Evolutionary conservation across 1,139 yeast genomes (phyloP).

Genomic region (Meyerozyma athensensis): DNA sequence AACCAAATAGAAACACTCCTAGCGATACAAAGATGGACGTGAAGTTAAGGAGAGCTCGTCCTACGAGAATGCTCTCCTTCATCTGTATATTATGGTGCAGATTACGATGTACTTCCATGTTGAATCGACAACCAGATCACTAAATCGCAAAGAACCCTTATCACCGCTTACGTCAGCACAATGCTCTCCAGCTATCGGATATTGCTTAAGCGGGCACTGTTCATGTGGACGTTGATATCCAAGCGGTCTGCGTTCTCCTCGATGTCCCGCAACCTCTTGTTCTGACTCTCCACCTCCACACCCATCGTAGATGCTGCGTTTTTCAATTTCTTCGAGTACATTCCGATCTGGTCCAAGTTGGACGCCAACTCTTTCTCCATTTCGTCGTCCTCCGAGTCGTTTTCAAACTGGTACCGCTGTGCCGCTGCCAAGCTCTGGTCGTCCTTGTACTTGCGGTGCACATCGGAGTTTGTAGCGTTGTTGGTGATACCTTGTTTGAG

Average conservation of each 20-base stretch:
- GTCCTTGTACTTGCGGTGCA: constrained; percentile 46
- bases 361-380: constrained; percentile 53
- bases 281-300: constrained; percentile 48
- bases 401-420: constrained; percentile 45
- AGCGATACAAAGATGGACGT: constrained; percentile 56
- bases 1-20: constrained; percentile 58
- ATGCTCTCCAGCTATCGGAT: constrained; percentile 23
- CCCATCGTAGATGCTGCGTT: constrained; percentile 43
- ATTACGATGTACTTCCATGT: constrained; percentile 14
- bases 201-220: constrained; percentile 41
- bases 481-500: constrained; percentile 38
- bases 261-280: constrained; percentile 42
- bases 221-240: constrained; percentile 52
- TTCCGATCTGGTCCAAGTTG: constrained; percentile 51
- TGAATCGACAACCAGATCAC: not conserved
- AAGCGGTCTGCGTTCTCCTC: constrained; percentile 54
- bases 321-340: constrained; percentile 40
- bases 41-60: constrained; percentile 48
- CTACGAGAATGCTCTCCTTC: constrained; percentile 45
- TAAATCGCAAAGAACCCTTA: constrained; percentile 4
- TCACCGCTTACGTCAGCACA: constrained; percentile 1
- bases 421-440: constrained; percentile 47
- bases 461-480: constrained; percentile 34
- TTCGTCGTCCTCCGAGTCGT: constrained; percentile 55
- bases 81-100: constrained; percentile 28